Percentiles rank a stretch among this genome's conserved stretches.
Evolutionary conservation across 345 rosid genomes (phyloP).

Genomic region (Adansonia digitata): DNA sequence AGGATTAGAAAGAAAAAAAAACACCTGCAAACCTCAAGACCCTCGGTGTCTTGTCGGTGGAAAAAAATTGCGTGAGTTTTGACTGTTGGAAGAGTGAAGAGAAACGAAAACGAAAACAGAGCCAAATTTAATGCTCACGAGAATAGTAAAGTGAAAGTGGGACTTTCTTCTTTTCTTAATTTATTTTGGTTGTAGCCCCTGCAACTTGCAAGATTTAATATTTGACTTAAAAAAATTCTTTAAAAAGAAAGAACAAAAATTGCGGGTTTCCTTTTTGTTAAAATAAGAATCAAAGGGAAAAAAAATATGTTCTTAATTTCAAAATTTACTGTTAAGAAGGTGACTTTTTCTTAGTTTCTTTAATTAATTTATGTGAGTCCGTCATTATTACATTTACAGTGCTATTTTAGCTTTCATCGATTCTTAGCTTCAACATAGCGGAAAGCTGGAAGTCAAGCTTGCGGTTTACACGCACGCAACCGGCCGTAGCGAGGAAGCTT

Average conservation of each 20-base stretch:
- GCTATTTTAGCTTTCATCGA: too few relatives aligned
- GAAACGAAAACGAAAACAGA: neutral
- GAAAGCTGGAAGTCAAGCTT: neutral
- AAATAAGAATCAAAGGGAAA: neutral
- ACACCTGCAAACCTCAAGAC: neutral
- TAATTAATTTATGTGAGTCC: neutral
- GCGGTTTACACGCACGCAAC: neutral
- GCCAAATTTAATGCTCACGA: neutral
- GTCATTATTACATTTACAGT: neutral
- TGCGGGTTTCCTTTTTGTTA: neutral
- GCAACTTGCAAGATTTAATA: neutral
- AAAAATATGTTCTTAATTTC: neutral
- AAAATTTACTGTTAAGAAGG: neutral
- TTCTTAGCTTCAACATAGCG: neutral
- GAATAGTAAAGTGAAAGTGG: neutral
- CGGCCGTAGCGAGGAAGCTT: neutral
- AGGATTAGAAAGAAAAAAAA: neutral
- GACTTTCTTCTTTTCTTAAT: neutral
- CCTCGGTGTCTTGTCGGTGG: constrained; percentile 5
- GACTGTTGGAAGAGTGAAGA: neutral
- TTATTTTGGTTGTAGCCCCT: neutral
- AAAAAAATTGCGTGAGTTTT: neutral
- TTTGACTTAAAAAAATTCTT: neutral
- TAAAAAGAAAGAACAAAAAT: neutral
- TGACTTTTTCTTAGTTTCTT: neutral